Base-by-base conservation (phyloP, 176 grass and related monocot genomes). In the Paspalum vaginatum region DNA sequence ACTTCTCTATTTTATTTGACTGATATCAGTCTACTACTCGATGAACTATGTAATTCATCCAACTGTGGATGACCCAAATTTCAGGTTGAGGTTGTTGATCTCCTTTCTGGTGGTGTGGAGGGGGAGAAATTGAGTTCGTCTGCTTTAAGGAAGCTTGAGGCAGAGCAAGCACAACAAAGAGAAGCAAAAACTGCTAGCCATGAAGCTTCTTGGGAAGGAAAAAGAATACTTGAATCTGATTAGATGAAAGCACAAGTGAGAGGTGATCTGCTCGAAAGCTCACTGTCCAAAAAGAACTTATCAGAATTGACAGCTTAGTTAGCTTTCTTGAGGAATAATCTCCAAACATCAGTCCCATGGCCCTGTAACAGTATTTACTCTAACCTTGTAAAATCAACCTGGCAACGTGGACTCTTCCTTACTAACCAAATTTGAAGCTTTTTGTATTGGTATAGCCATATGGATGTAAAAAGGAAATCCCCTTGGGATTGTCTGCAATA, bases 81-180 rank as follows among this genome's bases (percentile, higher is more conserved):
- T 60, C 76, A 93, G 91, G 72, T 89, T 84, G 87, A 93, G 72
- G 87, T 93, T 74, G 80, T 92, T 57, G 91, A 93, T 87, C 87
- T 93, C 27, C 65, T 93, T 68, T 93, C 87, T 15, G 87, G 84
- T 69, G 77, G 75, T 9, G 73, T 51, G 0, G 52, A 80, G 12
- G 91, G 87, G 2, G 72, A 54, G 48, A 93, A 93, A 66, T n/a
- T 93, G 48, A 93, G 91, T 78, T 93, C 91, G 41, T 87, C 91
- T 68, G 79, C 84, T 55, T 71, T 89, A 72, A 84, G 91, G 66
- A 93, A 83, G 80, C 84, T 89, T 3, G 81, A 93, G 60, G 84
- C 80, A 14, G 80, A 73, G 38, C 61, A 83, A 80, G 49, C 68
- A 56, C 20, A 83, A 53, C 41, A 86, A 46, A 47, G 5, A 2